These are phyloP conservation scores for Polyporus arcularius DNA, from an alignment of 768 basidiomycete species.

Conservation along the genomic window DNA sequence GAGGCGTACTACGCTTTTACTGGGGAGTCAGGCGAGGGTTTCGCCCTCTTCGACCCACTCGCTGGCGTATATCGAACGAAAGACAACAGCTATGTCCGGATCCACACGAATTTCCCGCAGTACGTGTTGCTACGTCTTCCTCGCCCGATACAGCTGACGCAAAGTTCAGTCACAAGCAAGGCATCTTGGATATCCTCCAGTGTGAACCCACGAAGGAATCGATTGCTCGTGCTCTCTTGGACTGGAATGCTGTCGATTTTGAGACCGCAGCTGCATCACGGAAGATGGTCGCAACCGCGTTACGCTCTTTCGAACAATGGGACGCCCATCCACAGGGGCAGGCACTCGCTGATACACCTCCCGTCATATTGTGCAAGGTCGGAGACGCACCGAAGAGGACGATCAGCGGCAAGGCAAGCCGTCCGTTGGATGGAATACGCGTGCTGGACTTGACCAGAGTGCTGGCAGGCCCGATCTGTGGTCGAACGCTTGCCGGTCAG, in stretches of 20 bases:
- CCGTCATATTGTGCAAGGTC: constrained; percentile 47
- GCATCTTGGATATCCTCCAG: constrained; percentile 48
- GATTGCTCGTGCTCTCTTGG: constrained; percentile 39
- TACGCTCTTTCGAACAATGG: constrained; percentile 53
- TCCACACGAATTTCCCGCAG: constrained; percentile 71
- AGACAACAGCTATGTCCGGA: constrained; percentile 50
- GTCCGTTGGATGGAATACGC: constrained; percentile 50
- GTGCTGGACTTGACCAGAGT: constrained; percentile 63
- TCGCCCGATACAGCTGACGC: neutral
- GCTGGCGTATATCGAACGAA: constrained; percentile 58
- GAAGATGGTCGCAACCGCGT: constrained; percentile 52
- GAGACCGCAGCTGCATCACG: constrained; percentile 46
- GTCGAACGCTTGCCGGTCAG: constrained; percentile 56
- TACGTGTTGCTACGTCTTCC: constrained; percentile 25
- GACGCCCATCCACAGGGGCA: constrained; percentile 49
- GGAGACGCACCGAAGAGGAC: constrained; percentile 46
- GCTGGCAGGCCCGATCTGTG: constrained; percentile 58
- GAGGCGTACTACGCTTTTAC: constrained; percentile 53
- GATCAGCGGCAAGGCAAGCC: constrained; percentile 4
- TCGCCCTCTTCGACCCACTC: constrained; percentile 46
- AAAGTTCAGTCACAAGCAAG: constrained; percentile 46
- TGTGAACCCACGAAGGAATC: constrained; percentile 37
- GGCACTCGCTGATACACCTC: constrained; percentile 40
- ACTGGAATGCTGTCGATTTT: constrained; percentile 47
- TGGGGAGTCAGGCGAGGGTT: constrained; percentile 25